Percentiles rank a stretch among this genome's conserved stretches.
These are phyloP conservation scores for Artemisia annua DNA, from an alignment of 129 eudicot species.

Conservation along the genomic window DNA sequence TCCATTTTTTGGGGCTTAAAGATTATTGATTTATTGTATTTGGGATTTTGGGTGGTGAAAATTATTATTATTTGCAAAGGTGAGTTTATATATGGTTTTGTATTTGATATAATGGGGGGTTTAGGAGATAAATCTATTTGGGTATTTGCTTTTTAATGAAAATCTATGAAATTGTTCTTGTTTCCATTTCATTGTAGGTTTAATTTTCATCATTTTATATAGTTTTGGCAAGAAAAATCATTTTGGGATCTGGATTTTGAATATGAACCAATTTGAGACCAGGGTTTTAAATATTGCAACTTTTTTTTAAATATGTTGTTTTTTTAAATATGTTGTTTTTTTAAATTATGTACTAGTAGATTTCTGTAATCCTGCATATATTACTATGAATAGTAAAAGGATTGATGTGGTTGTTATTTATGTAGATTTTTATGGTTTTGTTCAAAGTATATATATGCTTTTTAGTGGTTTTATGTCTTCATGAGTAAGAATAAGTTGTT, in stretches of 20 bases:
- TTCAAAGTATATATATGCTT: too few species aligned
- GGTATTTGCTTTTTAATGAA: constrained; percentile 6
- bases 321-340: too few species aligned
- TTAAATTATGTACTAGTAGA: background rate
- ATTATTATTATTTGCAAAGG: background rate
- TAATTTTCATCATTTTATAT: too few species aligned
- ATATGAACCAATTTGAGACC: background rate
- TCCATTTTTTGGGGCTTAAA: constrained; percentile 2
- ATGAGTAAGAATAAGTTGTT: too few species aligned
- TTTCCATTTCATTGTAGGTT: background rate
- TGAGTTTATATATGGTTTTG: background rate
- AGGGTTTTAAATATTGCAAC: background rate
- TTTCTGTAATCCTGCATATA: background rate
- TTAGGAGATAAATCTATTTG: background rate
- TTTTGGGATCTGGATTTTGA: constrained; percentile 17
- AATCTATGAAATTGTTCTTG: background rate
- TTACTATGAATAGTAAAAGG: too few species aligned
- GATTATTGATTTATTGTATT: background rate
- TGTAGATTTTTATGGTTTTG: too few species aligned
- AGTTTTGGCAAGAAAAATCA: background rate
- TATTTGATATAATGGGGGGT: background rate
- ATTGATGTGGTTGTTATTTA: too few species aligned
- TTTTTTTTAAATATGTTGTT: background rate
- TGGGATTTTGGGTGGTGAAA: background rate
- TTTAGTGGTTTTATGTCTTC: too few species aligned